Percentiles rank a stretch among this genome's conserved stretches.
Conservation (phyloP, 2,329 filamentous ascomycete genomes). For the Chaetomiaceae sp. region DNA sequence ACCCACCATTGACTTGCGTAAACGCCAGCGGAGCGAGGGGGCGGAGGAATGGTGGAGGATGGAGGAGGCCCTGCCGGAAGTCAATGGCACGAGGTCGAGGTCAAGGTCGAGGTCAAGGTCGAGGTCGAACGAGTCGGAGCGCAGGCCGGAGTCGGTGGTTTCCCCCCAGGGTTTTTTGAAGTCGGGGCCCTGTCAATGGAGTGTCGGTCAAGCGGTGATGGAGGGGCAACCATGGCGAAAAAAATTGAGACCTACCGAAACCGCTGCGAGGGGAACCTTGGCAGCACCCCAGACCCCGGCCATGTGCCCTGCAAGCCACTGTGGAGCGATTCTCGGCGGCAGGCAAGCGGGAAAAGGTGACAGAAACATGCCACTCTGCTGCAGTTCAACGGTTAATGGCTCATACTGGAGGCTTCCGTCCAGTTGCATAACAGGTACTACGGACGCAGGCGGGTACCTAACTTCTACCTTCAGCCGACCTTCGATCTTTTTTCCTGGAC, state of each 20-base stretch:
- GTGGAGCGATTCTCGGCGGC: conserved; percentile 15
- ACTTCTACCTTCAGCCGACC: too few species aligned
- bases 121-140: too few species aligned
- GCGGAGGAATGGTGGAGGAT: conserved; percentile 8
- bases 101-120: too few species aligned
- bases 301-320: neutral
- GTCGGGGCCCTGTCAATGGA: conserved; percentile 12
- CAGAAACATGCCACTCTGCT: neutral
- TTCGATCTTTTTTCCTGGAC: too few species aligned
- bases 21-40: conserved; percentile 12
- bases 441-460: too few species aligned
- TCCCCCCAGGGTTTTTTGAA: conserved; percentile 9
- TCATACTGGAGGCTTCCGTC: neutral
- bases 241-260: conserved; percentile 23
- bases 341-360: too few species aligned
- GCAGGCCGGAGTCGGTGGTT: conserved; percentile 16
- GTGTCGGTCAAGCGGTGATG: conserved; percentile 18
- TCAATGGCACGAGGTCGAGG: conserved; percentile 19
- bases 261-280: conserved; percentile 18
- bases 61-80: conserved; percentile 16
- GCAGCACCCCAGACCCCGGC: neutral
- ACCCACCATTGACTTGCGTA: conserved; percentile 21
- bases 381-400: neutral
- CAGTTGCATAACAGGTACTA: too few species aligned
- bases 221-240: conserved; percentile 22